Evolutionary conservation across 495 filamentous ascomycete species (phyloP), one percentile per base, ranked within the genome.

Genomic region (Penicillium robsamsonii): DNA sequence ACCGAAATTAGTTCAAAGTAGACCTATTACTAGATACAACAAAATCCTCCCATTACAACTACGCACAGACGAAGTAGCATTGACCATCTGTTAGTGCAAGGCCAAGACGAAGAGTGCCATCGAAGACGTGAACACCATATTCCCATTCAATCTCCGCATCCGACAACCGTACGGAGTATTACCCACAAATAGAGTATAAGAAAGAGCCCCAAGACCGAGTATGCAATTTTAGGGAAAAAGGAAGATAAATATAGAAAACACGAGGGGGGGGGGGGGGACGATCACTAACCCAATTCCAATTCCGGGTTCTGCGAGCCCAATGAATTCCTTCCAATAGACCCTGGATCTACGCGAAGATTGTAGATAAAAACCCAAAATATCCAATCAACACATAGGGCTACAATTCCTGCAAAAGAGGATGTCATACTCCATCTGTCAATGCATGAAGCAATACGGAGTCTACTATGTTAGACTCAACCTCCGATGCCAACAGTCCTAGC

Each of bases 221-320:
- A 13, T 15, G 9, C 22, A 5, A 17, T 29, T 0, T 27, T 4
- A 12, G 22, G 17, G 15, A 42, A 42, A 42, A 27, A 12, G 1
- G 30, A 29, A 17, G 50, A 52, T 43, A 52, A 43, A 52, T 52
- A 42, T 52, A 52, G 50, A 41, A 29, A 30, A 42, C 42, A 43
- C 49, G 49, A 42, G 38, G 5, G 9, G 18, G 30, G 9, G 18
- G 30, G 12, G 18, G 17, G 37, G 2, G 47, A 17, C 31, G 33
- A 41, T 41, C 37, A 13, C 13, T 20, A 25, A 42, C n/a, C 3
- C 3, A 48, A 52, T 52, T 52, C 41, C 48, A 33, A n/a, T 3
- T 24, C 4, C 4, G 5, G 4, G n/a, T n/a, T n/a, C n/a, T n/a
- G n/a, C n/a, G n/a, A n/a, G n/a, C n/a, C n/a, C n/a, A n/a, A n/a